Evolutionary conservation across 2,329 filamentous ascomycete genomes (phyloP).

Genomic region (Pleomassaria siparia): DNA sequence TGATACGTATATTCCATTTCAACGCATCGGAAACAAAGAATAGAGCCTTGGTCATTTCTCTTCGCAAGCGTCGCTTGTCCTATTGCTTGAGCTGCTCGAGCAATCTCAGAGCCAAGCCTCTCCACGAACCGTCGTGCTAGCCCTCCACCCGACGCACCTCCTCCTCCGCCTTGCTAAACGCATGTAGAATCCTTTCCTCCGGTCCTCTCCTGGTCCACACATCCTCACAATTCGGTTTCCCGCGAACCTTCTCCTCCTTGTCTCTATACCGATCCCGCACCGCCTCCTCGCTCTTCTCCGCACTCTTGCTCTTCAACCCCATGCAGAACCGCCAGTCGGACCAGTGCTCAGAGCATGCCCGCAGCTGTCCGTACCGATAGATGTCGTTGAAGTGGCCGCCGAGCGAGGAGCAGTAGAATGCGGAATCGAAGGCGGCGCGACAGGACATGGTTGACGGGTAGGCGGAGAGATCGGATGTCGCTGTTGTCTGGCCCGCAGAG

Average conservation of each 20-base stretch:
- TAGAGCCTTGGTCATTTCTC: too few relatives aligned
- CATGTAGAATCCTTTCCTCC: slow-evolving; percentile 26
- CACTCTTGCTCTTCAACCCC: slow-evolving; percentile 68
- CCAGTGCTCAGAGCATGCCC: slow-evolving; percentile 82
- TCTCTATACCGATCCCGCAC: slow-evolving; percentile 69
- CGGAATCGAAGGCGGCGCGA: slow-evolving; percentile 84
- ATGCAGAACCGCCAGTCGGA: slow-evolving; percentile 98
- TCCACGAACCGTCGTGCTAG: too few relatives aligned
- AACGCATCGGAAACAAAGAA: too few relatives aligned
- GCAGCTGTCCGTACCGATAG: slow-evolving; percentile 80
- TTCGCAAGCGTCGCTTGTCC: too few relatives aligned
- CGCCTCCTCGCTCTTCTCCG: slow-evolving; percentile 59
- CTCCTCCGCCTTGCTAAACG: slow-evolving; percentile 25
- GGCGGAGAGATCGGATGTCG: slow-evolving; percentile 20
- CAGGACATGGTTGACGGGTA: slow-evolving; percentile 86
- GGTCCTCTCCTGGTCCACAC: slow-evolving; percentile 76
- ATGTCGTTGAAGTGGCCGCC: slow-evolving; percentile 90
- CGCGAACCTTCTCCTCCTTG: slow-evolving; percentile 67
- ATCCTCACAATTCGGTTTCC: slow-evolving; percentile 79
- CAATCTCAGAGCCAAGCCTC: too few relatives aligned
- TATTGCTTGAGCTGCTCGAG: too few relatives aligned
- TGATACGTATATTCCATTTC: too few relatives aligned
- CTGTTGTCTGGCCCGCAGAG: slow-evolving; percentile 6
- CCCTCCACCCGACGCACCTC: slow-evolving; percentile 7
- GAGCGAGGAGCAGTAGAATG: slow-evolving; percentile 90